Percentiles rank a stretch among this genome's conserved stretches.
phyloP scores from a whole-genome alignment of 2,329 filamentous ascomycete genomes.

The Metarhizium sp. region DNA sequence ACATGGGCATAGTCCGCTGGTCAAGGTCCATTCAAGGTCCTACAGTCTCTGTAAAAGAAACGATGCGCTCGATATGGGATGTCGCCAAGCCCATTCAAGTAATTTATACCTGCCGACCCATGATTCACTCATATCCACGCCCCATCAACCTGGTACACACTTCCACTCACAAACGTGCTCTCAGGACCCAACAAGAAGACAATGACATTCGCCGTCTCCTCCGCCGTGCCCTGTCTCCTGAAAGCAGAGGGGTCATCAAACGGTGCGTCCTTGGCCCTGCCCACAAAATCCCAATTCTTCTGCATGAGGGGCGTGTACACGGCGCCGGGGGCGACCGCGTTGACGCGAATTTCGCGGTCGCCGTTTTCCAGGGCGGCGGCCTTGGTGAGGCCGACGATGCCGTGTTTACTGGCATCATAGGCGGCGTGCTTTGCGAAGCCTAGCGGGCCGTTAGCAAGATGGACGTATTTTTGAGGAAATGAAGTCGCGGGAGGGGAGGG shows the following conservation, averaged over 20 bases:
- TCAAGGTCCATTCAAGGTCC: too few species aligned
- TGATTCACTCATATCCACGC: constrained; percentile 22
- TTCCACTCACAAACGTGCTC: constrained; percentile 35
- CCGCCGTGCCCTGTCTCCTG: constrained; percentile 33
- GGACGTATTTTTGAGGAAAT: not conserved
- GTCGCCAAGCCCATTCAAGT: too few species aligned
- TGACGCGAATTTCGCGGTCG: constrained; percentile 30
- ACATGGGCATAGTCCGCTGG: too few species aligned
- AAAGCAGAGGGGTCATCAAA: constrained; percentile 34
- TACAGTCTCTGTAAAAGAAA: too few species aligned
- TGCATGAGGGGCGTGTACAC: constrained; percentile 40
- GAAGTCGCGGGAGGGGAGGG: too few species aligned
- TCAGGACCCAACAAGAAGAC: constrained; percentile 38
- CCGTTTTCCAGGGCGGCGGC: constrained; percentile 26
- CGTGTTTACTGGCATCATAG: constrained; percentile 26
- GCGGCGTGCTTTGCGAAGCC: constrained; percentile 22
- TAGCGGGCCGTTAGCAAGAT: constrained; percentile 2
- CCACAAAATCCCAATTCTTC: constrained; percentile 26
- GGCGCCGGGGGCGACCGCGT: constrained; percentile 35
- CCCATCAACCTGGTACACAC: constrained; percentile 34
- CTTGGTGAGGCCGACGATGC: constrained; percentile 22
- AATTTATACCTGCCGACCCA: too few species aligned
- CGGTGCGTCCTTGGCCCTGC: constrained; percentile 23
- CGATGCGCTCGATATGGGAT: too few species aligned
- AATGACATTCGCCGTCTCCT: constrained; percentile 37